Percentiles rank a stretch among this genome's conserved stretches.
phyloP scores from a whole-genome alignment of 176 grass and related monocot species.

The Alloteropsis semialata region DNA sequence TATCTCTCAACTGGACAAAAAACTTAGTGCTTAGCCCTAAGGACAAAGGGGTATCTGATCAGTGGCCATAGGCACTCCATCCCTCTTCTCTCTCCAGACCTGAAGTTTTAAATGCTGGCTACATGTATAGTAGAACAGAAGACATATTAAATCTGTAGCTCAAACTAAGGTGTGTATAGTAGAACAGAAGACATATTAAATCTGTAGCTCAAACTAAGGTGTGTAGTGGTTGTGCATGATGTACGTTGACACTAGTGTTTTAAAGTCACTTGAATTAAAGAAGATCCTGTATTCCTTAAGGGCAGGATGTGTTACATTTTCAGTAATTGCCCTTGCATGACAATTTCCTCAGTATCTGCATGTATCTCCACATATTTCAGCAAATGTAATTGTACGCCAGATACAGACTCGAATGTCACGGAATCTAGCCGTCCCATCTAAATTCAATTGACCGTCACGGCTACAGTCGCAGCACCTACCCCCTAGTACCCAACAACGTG shows the following conservation, averaged over 20 bases:
- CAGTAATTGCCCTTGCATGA: neutral
- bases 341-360: neutral
- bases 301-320: neutral
- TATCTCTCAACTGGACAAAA: neutral
- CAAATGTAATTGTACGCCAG: neutral
- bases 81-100: neutral
- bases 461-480: neutral
- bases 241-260: neutral
- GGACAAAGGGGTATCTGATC: neutral
- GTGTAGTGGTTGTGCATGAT: neutral
- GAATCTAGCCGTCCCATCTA: neutral
- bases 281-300: neutral
- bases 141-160: neutral
- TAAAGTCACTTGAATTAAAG: neutral
- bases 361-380: neutral
- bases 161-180: neutral
- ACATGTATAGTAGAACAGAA: neutral
- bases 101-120: neutral
- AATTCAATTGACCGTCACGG: neutral
- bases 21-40: neutral
- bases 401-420: neutral
- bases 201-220: neutral
- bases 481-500: neutral
- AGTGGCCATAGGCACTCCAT: neutral
- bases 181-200: neutral